phyloP scores from a whole-genome alignment of 352 stramenopile species.

The Phytophthora ohioensis region DNA sequence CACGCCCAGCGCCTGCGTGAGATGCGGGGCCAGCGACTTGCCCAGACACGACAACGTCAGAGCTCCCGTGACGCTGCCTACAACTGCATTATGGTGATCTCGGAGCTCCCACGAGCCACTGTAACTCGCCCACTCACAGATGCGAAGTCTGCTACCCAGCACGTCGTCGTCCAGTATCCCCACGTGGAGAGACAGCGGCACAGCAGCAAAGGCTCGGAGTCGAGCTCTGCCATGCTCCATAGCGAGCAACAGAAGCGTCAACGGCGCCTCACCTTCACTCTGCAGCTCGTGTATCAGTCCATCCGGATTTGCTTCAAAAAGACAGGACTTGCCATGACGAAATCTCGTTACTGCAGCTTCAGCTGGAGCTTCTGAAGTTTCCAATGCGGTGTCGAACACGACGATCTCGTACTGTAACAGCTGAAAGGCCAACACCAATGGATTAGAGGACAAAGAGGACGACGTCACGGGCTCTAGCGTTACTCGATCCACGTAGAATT shows the following conservation, averaged over 20 bases:
- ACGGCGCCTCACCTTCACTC: conserved; percentile 29
- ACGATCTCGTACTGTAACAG: conserved; percentile 64
- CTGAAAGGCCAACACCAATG: conserved; percentile 54
- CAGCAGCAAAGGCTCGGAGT: conserved; percentile 44
- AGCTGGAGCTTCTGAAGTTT: not conserved
- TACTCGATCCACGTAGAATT: conserved; percentile 47
- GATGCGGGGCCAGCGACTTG: conserved; percentile 46
- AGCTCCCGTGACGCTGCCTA: conserved; percentile 35
- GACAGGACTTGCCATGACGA: conserved; percentile 57
- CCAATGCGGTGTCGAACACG: conserved; percentile 40
- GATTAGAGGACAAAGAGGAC: not conserved
- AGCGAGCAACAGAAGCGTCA: conserved; percentile 49
- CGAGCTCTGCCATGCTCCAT: conserved; percentile 44
- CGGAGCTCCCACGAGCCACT: conserved; percentile 47
- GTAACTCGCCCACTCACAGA: conserved; percentile 56
- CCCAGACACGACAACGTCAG: conserved; percentile 62
- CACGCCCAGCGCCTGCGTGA: conserved; percentile 42
- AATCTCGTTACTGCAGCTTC: conserved; percentile 23
- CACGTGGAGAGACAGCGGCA: conserved; percentile 43
- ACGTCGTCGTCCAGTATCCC: conserved; percentile 17
- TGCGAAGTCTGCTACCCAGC: conserved; percentile 21
- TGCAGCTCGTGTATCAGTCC: conserved; percentile 40
- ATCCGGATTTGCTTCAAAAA: conserved; percentile 51
- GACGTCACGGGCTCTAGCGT: not conserved
- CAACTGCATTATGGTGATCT: conserved; percentile 33